Percentiles rank a stretch among this genome's conserved stretches.
phyloP scores from a whole-genome alignment of 2,329 filamentous ascomycete species.

The Pyrenochaeta sp. region DNA sequence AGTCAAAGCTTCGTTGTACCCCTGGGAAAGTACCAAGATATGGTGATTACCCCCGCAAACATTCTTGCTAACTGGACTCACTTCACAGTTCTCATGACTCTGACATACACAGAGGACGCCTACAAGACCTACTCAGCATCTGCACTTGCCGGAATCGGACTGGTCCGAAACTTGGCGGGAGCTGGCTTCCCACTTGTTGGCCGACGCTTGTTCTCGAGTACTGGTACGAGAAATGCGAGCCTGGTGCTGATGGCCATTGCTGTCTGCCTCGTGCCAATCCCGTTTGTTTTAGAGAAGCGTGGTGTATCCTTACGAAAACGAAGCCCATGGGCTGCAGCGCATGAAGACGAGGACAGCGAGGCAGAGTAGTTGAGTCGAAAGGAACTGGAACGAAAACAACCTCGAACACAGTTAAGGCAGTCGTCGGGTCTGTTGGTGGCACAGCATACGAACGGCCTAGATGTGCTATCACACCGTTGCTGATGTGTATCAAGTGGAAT shows the following conservation, averaged over 20 bases:
- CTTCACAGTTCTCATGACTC: constrained; percentile 54
- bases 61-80: background rate
- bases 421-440: background rate
- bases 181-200: constrained; percentile 46
- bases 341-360: constrained; percentile 44
- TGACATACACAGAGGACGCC: constrained; percentile 59
- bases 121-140: constrained; percentile 57
- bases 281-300: constrained; percentile 44
- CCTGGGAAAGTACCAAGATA: background rate
- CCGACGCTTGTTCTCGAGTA: constrained; percentile 36
- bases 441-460: constrained; percentile 17
- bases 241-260: constrained; percentile 41
- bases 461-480: background rate
- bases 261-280: constrained; percentile 41
- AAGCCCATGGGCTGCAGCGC: constrained; percentile 51
- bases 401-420: background rate
- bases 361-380: background rate
- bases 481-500: background rate
- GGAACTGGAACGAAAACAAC: background rate
- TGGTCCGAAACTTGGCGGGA: constrained; percentile 50
- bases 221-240: constrained; percentile 43
- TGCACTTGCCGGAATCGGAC: constrained; percentile 53
- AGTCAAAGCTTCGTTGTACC: constrained; percentile 3
- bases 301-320: constrained; percentile 45
- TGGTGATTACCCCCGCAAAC: too few relatives aligned